phyloP scores from a whole-genome alignment of 163 green algal species.

The Volvox carteri region DNA sequence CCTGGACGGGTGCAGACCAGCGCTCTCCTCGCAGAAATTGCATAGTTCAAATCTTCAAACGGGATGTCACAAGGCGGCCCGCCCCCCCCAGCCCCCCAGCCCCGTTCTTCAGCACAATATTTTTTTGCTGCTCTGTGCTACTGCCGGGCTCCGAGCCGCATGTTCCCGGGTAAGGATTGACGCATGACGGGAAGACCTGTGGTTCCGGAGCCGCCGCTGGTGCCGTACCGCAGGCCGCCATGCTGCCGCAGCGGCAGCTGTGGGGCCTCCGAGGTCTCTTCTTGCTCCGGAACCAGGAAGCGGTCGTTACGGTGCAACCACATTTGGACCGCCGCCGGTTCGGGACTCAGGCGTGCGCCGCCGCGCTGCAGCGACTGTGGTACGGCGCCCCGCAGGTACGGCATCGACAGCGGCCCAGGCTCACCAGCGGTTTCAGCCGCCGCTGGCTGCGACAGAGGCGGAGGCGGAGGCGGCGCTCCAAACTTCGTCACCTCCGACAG shows the following conservation, averaged over 20 bases:
- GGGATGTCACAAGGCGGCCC: no score
- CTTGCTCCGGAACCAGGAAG: not conserved
- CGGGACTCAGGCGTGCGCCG: not conserved
- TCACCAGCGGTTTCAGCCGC: not conserved
- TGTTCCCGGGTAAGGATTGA: constrained; percentile 3
- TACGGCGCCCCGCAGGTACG: not conserved
- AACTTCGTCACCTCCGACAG: not conserved
- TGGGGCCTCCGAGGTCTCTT: no score
- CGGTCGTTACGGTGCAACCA: constrained; percentile 13
- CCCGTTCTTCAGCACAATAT: no score
- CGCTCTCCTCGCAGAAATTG: no score
- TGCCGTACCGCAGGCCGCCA: no score
- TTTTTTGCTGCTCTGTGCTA: no score
- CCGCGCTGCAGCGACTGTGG: not conserved
- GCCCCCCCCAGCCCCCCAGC: no score
- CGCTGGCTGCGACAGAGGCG: not conserved
- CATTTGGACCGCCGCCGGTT: constrained; percentile 6
- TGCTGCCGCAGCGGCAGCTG: no score
- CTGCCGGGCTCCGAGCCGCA: not conserved
- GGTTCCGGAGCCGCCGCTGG: not conserved
- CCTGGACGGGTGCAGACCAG: no score
- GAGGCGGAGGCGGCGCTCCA: not conserved
- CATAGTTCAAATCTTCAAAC: no score
- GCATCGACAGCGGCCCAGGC: not conserved
- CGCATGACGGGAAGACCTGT: not conserved